Base-by-base conservation (phyloP, 2,329 filamentous ascomycete species). In the Fusarium secorum region DNA sequence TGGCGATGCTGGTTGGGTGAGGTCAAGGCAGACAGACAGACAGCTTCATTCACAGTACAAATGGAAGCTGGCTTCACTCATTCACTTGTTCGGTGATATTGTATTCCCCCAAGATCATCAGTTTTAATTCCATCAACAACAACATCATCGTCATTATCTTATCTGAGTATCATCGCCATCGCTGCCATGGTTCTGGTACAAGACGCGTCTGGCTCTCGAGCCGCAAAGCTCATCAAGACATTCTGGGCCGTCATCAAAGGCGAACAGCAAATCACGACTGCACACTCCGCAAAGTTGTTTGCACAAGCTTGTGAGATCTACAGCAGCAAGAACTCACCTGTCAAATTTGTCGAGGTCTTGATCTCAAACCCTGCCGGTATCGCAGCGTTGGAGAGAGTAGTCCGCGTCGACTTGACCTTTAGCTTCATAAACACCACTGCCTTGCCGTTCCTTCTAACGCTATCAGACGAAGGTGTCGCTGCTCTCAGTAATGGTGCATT, bases 341-440 rank as follows among this genome's bases (percentile, higher is more conserved):
- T 68, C 7, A 65, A 66, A n/a, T 78, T 70, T 17, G 64, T 81
- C 5, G 79, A 81, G 41, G 60, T 66, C 4, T 53, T 81, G 15
- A 64, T 76, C 24, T 71, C 74, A 2, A 75, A 64, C 45, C 30
- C 66, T 4, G 14, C 55, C 7, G 78, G 72, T 1, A 51, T 79
- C 15, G 32, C 63, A 7, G 73, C 75, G 4, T 20, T 79, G 8
- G 70, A 73, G n/a, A 38, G 60, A 28, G 74, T 73, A 10, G 73
- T 80, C 7, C 76, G 78, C 4, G 61, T 66, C 8, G 74, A 76
- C 20, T 28, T 71, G 22, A 73, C 72, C 7, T 38, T 60, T 6
- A 39, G 58, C 5, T 84, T 81, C 64, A 73, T 84, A 46, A 58
- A 71, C 2, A 51, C 62, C 2, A 45, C 54, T 1, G 53, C 55